phyloP scores from a whole-genome alignment of 1,284 basidiomycete genomes.

The Irpex lacteus region DNA sequence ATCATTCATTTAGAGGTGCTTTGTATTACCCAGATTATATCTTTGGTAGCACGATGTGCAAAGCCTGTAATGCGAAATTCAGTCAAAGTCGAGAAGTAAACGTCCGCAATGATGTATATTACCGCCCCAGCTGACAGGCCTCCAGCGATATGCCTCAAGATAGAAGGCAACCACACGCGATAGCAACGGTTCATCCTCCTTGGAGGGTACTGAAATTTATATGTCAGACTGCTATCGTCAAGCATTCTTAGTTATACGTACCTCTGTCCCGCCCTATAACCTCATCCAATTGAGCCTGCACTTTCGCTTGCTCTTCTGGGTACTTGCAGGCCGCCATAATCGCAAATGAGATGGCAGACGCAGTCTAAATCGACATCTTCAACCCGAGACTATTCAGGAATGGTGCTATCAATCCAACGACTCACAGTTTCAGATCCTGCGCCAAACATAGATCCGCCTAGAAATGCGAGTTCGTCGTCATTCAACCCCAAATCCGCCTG shows the following conservation, averaged over 20 bases:
- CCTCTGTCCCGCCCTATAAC: constrained; percentile 53
- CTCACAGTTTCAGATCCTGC: constrained; percentile 59
- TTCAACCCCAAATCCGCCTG: constrained; percentile 46
- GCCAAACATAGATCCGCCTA: constrained; percentile 62
- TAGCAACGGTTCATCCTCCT: constrained; percentile 47
- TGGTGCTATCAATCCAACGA: background rate
- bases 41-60: constrained; percentile 53
- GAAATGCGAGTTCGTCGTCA: constrained; percentile 53
- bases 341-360: constrained; percentile 50
- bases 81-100: background rate
- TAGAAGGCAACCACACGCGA: constrained; percentile 61
- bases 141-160: constrained; percentile 60
- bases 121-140: constrained; percentile 13
- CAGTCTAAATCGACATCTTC: constrained; percentile 33
- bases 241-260: constrained; percentile 23
- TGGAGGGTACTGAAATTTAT: constrained; percentile 40
- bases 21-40: constrained; percentile 52
- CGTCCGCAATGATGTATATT: background rate
- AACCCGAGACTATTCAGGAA: background rate
- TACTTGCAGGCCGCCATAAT: constrained; percentile 63
- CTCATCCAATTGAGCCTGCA: constrained; percentile 59
- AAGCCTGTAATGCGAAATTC: constrained; percentile 35
- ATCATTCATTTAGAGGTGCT: background rate
- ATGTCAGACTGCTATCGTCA: background rate
- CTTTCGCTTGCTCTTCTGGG: constrained; percentile 50